phyloP scores from a whole-genome alignment of 164 flowering plant species.

The Cinnamomum chago region DNA sequence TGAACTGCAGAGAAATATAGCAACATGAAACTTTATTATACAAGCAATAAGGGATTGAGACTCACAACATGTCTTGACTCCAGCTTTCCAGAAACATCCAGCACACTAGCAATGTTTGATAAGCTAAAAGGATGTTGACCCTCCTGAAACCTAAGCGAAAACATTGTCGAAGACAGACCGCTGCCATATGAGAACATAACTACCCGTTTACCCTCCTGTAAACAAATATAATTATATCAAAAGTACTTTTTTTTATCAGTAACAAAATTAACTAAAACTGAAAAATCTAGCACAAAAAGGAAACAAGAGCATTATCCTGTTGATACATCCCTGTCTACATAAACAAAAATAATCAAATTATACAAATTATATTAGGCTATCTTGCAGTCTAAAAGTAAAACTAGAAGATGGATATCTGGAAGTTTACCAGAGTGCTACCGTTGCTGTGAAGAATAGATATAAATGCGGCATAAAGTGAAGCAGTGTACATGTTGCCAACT shows the following conservation, averaged over 20 bases:
- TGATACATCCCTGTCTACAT: too few relatives aligned
- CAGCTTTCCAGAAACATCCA: constrained; percentile 67
- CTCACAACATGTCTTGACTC: constrained; percentile 79
- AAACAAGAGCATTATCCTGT: too few relatives aligned
- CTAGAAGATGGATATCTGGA: neutral
- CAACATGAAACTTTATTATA: too few relatives aligned
- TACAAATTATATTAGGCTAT: too few relatives aligned
- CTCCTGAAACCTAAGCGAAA: constrained; percentile 52
- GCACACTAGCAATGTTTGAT: constrained; percentile 72
- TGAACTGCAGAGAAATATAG: neutral
- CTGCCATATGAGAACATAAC: constrained; percentile 94
- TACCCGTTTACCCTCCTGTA: constrained; percentile 70
- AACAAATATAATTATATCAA: constrained; percentile 2
- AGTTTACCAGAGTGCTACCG: constrained; percentile 57
- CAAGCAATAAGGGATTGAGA: neutral
- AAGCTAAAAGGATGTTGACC: constrained; percentile 76
- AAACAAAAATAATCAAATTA: too few relatives aligned
- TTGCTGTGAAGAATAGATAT: constrained; percentile 84
- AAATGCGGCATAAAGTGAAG: constrained; percentile 97
- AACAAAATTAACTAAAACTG: neutral
- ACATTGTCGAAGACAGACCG: constrained; percentile 86
- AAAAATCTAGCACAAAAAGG: neutral
- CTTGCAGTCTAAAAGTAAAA: too few relatives aligned
- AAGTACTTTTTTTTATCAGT: neutral
- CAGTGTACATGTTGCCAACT: constrained; percentile 99